phyloP scores from a whole-genome alignment of 2,329 filamentous ascomycete genomes.

The Emergomyces orientalis region DNA sequence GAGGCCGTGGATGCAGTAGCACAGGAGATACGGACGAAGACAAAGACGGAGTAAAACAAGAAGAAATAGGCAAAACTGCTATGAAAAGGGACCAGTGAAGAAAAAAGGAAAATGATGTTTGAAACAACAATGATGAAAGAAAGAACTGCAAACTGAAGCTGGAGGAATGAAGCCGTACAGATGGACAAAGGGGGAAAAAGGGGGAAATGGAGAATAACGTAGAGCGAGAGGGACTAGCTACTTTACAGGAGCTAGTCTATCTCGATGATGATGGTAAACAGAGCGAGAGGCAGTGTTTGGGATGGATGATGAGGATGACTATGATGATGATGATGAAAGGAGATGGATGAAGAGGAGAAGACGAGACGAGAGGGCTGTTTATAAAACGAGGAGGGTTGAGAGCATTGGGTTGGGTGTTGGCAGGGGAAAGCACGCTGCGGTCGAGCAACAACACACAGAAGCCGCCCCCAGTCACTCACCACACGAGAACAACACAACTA shows the following conservation, averaged over 20 bases:
- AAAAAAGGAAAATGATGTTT: conserved; percentile 51
- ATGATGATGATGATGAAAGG: conserved; percentile 13
- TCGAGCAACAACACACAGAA: background rate
- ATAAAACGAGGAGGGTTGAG: background rate
- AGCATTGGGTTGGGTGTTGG: background rate
- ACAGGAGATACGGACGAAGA: conserved; percentile 15
- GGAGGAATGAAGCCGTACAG: conserved; percentile 16
- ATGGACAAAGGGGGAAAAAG: conserved; percentile 46
- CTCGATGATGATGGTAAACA: conserved; percentile 18
- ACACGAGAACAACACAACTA: background rate
- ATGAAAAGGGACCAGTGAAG: conserved; percentile 46
- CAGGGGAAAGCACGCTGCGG: background rate
- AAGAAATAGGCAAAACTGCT: background rate
- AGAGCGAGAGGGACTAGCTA: conserved; percentile 38
- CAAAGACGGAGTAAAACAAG: conserved; percentile 22
- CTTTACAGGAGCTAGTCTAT: background rate
- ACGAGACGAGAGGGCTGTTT: conserved; percentile 14
- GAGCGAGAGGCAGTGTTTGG: conserved; percentile 17
- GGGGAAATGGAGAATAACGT: conserved; percentile 43
- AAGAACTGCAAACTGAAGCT: background rate
- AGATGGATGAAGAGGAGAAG: conserved; percentile 11
- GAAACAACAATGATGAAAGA: conserved; percentile 38
- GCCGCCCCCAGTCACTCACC: background rate
- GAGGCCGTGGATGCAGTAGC: conserved; percentile 8
- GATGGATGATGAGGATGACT: conserved; percentile 17